phyloP scores from a whole-genome alignment of 805 yeast species.

The Candida tallmaniae region DNA sequence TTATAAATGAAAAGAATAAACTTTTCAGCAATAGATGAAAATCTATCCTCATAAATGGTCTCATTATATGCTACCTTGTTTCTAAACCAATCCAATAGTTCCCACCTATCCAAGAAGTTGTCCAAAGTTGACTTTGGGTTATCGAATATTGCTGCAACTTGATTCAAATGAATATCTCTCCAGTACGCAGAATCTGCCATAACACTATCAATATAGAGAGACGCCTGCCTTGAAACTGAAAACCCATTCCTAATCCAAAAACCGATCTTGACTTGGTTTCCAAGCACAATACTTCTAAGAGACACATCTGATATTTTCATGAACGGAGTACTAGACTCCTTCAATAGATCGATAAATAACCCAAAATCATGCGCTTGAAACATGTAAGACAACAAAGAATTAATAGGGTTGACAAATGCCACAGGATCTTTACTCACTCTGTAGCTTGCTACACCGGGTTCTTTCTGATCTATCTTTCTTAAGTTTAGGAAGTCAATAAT shows the following conservation, averaged over 20 bases:
- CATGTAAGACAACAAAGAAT: slow-evolving; percentile 49
- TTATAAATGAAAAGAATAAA: slow-evolving; percentile 42
- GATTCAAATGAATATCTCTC: slow-evolving; percentile 45
- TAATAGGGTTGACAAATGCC: slow-evolving; percentile 58
- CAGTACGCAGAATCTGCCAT: slow-evolving; percentile 38
- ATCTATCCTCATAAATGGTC: slow-evolving; percentile 47
- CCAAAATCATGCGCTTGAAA: slow-evolving; percentile 29
- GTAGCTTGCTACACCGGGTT: slow-evolving; percentile 30
- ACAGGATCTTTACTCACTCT: slow-evolving; percentile 47
- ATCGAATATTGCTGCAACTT: slow-evolving; percentile 36
- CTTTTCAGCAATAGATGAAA: slow-evolving; percentile 39
- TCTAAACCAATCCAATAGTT: slow-evolving; percentile 45
- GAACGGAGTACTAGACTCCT: slow-evolving; percentile 27
- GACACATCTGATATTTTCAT: slow-evolving; percentile 51
- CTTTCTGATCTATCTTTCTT: slow-evolving; percentile 19
- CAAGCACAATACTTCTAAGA: slow-evolving; percentile 55
- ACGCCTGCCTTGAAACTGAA: slow-evolving; percentile 47
- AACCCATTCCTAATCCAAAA: slow-evolving; percentile 75
- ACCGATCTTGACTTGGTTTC: slow-evolving; percentile 57
- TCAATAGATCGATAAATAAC: slow-evolving; percentile 12
- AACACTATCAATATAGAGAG: slow-evolving; percentile 40
- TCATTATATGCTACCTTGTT: slow-evolving; percentile 27
- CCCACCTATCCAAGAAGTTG: slow-evolving; percentile 54
- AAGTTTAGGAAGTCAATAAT: slow-evolving; percentile 25
- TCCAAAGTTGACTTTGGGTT: slow-evolving; percentile 31